Evolutionary conservation across 768 basidiomycete genomes (phyloP), one percentile per base, ranked within the genome.

Genomic region (Cystobasidium tubakii): DNA sequence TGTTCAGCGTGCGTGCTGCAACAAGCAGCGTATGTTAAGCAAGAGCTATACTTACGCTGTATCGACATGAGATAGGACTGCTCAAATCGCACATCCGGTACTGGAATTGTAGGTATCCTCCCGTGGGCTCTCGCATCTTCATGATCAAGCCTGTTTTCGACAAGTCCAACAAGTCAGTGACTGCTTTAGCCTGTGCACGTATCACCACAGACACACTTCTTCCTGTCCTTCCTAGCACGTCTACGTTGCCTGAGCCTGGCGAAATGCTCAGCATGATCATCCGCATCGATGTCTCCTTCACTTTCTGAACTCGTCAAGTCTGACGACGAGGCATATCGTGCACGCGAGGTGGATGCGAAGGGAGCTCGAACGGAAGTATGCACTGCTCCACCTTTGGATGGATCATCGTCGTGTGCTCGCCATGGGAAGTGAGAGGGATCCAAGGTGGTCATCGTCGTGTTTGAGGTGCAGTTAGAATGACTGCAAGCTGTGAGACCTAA

Each of bases 391-490:
- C 69, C 69, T 71, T 23, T 71, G 9, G 54, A 25, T 23, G 69
- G 54, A 39, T 71, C 69, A 13, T 34, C 33, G 12, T 36, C 55
- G 50, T 29, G 25, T n/a, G 69, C 54, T 21, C 34, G 54, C 69
- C 69, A 71, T n/a, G 69, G 69, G 33, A 71, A 60, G 39, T 71
- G 69, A 10, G 69, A 71, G 21, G 69, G 69, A 44, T 71, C 69
- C 12, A 71, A 25, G 1, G 69, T 71, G 21, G 69, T 71, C 69
- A 71, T 71, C 15, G 36, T 23, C 10, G 44, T 15, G 31, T 53
- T 34, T 65, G 63, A 17, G 21, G 7, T 50, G 46, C 10, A 21
- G 46, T 50, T 50, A 19, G 4, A n/a, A 50, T 19, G 21, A n/a
- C n/a, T n/a, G n/a, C 46, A 50, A 50, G 46, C 46, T 50, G 46